Evolutionary conservation across 176 grass and related monocot species (phyloP).

Genomic region (Saccharum officinarum): DNA sequence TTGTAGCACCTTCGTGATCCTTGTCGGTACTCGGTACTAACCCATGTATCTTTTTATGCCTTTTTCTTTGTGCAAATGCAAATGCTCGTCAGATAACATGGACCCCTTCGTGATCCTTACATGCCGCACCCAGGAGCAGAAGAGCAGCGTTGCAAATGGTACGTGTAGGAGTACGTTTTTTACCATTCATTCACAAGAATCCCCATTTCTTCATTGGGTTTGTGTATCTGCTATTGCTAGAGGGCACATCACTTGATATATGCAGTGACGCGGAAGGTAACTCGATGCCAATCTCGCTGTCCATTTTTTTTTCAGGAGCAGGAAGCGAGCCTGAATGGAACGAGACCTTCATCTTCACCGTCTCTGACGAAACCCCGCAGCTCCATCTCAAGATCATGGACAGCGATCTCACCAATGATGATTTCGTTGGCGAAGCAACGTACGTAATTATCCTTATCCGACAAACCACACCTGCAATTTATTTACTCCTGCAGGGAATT

Average conservation of each 20-base stretch:
- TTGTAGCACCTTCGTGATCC: neutral
- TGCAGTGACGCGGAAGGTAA: neutral
- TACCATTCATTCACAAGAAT: neutral
- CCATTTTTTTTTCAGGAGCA: conserved; percentile 37
- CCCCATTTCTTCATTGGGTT: neutral
- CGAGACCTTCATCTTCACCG: conserved; percentile 74
- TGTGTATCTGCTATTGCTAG: neutral
- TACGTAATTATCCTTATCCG: neutral
- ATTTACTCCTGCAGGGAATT: neutral
- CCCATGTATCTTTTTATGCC: neutral
- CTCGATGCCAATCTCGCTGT: neutral
- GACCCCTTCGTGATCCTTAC: conserved; percentile 67
- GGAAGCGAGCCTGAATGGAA: conserved; percentile 87
- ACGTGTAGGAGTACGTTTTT: neutral
- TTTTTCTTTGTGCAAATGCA: neutral
- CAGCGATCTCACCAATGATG: conserved; percentile 60
- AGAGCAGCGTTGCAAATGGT: conserved; percentile 61
- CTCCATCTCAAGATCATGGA: conserved; percentile 86
- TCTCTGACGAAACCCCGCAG: conserved; percentile 40
- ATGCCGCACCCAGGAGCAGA: conserved; percentile 61
- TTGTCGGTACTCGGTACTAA: neutral
- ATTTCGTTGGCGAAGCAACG: conserved; percentile 83
- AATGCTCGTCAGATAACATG: conserved; percentile 53
- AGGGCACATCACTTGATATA: neutral
- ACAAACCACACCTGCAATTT: neutral